These are phyloP conservation scores for Amanita rimosa DNA, from an alignment of 768 basidiomycete genomes.

Conservation along the genomic window DNA sequence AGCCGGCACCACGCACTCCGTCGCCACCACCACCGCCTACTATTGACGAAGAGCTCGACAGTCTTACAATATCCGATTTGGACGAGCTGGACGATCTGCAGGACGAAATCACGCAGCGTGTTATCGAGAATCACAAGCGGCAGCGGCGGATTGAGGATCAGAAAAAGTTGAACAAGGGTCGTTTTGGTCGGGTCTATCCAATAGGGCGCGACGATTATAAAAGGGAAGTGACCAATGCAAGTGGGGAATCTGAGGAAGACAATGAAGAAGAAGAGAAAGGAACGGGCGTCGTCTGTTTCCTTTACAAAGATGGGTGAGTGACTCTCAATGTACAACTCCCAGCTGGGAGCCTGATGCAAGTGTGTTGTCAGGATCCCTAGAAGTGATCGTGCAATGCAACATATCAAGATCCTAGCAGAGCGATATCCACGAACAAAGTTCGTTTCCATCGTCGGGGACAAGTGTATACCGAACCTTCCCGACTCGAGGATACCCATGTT, in stretches of 20 bases:
- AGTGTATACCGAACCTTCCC: slow-evolving; percentile 94
- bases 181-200: slow-evolving; percentile 79
- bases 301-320: slow-evolving; percentile 91
- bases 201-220: slow-evolving; percentile 93
- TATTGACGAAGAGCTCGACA: slow-evolving; percentile 55
- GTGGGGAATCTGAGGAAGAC: slow-evolving; percentile 53
- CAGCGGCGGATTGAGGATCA: slow-evolving; percentile 57
- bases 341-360: neutral
- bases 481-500: slow-evolving; percentile 87
- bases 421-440: slow-evolving; percentile 90
- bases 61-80: slow-evolving; percentile 52
- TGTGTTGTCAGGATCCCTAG: slow-evolving; percentile 50
- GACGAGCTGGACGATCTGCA: slow-evolving; percentile 53
- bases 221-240: slow-evolving; percentile 90
- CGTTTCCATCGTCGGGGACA: slow-evolving; percentile 88
- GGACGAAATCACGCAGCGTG: slow-evolving; percentile 68
- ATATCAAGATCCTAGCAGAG: slow-evolving; percentile 64
- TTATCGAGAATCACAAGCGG: slow-evolving; percentile 54
- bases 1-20: slow-evolving; percentile 59
- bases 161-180: slow-evolving; percentile 42
- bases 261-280: slow-evolving; percentile 58
- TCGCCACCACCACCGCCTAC: slow-evolving; percentile 72
- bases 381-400: slow-evolving; percentile 64
- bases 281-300: slow-evolving; percentile 87
- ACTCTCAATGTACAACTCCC: neutral